Conservation (phyloP, 139 green algal genomes). For the Ettlia oleoabundans region DNA sequence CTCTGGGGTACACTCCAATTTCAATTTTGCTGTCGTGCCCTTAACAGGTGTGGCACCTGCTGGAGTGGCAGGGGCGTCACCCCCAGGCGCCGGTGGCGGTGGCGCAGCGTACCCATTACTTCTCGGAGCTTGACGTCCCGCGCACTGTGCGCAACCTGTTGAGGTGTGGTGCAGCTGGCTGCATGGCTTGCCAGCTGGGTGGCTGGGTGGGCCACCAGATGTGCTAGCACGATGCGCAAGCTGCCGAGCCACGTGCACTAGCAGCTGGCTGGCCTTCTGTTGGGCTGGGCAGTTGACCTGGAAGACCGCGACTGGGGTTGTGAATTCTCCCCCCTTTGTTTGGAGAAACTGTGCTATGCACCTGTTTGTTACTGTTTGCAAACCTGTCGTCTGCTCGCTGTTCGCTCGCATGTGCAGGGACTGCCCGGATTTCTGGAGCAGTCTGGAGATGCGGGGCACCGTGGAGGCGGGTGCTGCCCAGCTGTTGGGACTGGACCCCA, state of each 20-base stretch:
- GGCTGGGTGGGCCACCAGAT: neutral
- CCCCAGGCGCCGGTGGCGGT: slow-evolving; percentile 76
- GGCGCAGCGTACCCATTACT: slow-evolving; percentile 77
- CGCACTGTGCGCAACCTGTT: slow-evolving; percentile 44
- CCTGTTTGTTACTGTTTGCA: too few relatives aligned
- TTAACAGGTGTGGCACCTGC: slow-evolving; percentile 60
- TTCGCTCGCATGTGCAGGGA: neutral
- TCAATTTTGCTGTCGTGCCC: neutral
- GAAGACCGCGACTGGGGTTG: too few relatives aligned
- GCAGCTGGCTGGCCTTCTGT: too few relatives aligned
- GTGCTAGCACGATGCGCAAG: neutral
- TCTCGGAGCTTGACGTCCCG: slow-evolving; percentile 72
- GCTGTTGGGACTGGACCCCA: slow-evolving; percentile 50
- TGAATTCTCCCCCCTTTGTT: too few relatives aligned
- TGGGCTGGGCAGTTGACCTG: too few relatives aligned
- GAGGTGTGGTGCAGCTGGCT: slow-evolving; percentile 11
- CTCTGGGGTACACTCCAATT: neutral
- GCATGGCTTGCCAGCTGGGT: neutral
- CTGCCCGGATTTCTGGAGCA: slow-evolving; percentile 57
- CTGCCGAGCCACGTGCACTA: too few relatives aligned
- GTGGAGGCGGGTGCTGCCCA: slow-evolving; percentile 38
- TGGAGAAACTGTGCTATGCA: too few relatives aligned
- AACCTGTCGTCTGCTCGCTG: too few relatives aligned
- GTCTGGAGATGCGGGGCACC: slow-evolving; percentile 35
- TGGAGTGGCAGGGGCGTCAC: slow-evolving; percentile 79